These are phyloP conservation scores for Eimeria acervulina DNA, from an alignment of 169 alveolate genomes.

Conservation along the genomic window DNA sequence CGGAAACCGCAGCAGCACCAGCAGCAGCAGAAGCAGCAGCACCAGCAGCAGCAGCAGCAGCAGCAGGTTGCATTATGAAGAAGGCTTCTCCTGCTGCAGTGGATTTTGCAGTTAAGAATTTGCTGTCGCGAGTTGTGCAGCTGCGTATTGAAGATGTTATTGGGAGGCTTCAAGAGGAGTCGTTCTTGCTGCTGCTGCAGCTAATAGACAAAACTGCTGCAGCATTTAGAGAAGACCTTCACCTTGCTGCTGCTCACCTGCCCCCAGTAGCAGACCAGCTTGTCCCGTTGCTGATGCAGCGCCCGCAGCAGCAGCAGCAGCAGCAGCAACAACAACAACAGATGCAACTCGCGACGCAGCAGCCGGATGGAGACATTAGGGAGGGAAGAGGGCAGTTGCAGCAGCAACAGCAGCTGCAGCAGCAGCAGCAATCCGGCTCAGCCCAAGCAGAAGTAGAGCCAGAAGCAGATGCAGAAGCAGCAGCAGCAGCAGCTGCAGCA, in stretches of 20 bases:
- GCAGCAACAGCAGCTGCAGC: too few relatives aligned
- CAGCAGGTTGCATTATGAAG: background rate
- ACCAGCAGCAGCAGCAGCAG: conserved; percentile 59
- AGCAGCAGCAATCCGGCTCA: background rate
- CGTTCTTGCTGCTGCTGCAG: background rate
- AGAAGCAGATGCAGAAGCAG: background rate
- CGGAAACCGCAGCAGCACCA: background rate
- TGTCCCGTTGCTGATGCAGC: background rate
- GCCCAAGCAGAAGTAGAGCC: background rate
- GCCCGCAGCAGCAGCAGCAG: conserved; percentile 11
- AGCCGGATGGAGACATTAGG: background rate
- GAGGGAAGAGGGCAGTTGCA: background rate
- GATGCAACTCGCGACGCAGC: too few relatives aligned
- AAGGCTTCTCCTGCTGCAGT: conserved; percentile 15
- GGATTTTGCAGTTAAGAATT: background rate
- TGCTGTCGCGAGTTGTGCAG: background rate
- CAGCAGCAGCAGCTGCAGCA: conserved; percentile 35
- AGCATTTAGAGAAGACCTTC: background rate
- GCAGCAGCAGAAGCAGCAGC: conserved; percentile 46
- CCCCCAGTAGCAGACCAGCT: background rate
- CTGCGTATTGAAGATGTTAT: background rate
- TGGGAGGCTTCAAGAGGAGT: background rate
- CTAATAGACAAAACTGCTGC: background rate
- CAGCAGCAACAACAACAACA: background rate
- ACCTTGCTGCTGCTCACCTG: conserved; percentile 28